Base-by-base conservation (phyloP, 805 yeast species). In the Candida railenensis region DNA sequence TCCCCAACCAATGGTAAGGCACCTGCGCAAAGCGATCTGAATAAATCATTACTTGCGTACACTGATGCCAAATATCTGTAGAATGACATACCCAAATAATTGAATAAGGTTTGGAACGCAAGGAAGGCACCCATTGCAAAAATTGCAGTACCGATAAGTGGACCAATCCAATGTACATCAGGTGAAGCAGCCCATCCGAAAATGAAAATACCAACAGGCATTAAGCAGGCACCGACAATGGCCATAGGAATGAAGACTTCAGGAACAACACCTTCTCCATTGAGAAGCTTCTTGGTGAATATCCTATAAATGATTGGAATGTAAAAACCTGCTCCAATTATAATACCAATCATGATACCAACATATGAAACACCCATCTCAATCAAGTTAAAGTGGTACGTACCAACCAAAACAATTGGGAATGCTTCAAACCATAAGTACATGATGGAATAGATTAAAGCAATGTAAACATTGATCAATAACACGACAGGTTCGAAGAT, bases 1-100 rank as follows among this genome's bases (percentile, higher is more conserved):
- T 71, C 59, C 3, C 86, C 85, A 60, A 84, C 83, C 43, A 86
- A 68, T 21, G 86, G 85, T 66, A 81, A 81, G 1, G 75, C 77
- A 47, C 81, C 80, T 1, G 81, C 86, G 51, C 74, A 70, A 2
- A 62, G 60, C 4, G 78, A 66, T 44, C 85, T 69, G 50, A 69
- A 67, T 28, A 79, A 58, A 18, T 67, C 76, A 54, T 78, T 80
- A 22, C 81, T 77, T 3, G 84, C 85, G 58, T 76, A 76, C 2
- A 76, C 84, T 2, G 83, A 76, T 0, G 84, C 84, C 49, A 78
- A 51, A 54, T 69, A 74, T 40, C 76, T 62, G 40, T 73, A 78
- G 56, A 75, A 81, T 4, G 77, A 67, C 53, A 67, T 61, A 2
- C 77, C 73, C 47, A 81, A 58, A 51, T 79, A 80, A 48, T 74